phyloP scores from a whole-genome alignment of 2,329 filamentous ascomycete genomes.

The Pseudohalonectria lignicola region DNA sequence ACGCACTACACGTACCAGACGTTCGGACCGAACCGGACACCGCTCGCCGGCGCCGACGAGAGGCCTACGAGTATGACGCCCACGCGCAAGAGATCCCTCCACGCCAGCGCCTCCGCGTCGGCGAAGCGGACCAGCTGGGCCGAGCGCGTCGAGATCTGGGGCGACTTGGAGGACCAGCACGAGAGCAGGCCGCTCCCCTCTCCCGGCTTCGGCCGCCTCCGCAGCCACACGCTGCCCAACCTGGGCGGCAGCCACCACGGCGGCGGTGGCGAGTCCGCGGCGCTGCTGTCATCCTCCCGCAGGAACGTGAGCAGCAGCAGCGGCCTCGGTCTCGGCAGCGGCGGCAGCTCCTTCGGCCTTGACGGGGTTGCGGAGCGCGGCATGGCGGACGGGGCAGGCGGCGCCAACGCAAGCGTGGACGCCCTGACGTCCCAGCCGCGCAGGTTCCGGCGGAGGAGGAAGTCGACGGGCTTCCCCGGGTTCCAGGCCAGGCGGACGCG shows the following conservation, averaged over 20 bases:
- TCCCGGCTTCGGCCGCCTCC: slow-evolving; percentile 21
- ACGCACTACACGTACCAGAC: slow-evolving; percentile 32
- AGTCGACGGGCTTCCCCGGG: slow-evolving; percentile 51
- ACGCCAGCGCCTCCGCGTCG: slow-evolving; percentile 5
- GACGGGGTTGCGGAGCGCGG: not conserved
- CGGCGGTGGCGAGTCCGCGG: slow-evolving; percentile 6
- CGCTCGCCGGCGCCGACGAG: not conserved
- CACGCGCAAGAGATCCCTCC: slow-evolving; percentile 27
- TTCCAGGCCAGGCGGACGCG: slow-evolving; percentile 41
- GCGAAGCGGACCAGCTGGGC: slow-evolving; percentile 26
- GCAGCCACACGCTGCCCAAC: slow-evolving; percentile 37
- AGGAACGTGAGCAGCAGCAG: slow-evolving; percentile 4
- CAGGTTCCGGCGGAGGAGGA: slow-evolving; percentile 31
- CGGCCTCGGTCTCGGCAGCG: too few species aligned
- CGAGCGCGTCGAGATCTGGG: slow-evolving; percentile 77
- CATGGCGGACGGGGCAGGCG: not conserved
- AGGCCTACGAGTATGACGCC: slow-evolving; percentile 22
- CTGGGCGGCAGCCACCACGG: slow-evolving; percentile 14
- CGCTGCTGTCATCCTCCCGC: slow-evolving; percentile 18
- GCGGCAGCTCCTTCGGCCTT: slow-evolving; percentile 10
- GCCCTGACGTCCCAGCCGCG: not conserved
- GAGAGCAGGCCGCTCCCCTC: slow-evolving; percentile 28
- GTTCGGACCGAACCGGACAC: slow-evolving; percentile 26
- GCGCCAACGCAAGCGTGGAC: not conserved
- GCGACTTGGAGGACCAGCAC: slow-evolving; percentile 73